Evolutionary conservation across 257 asterid genomes (phyloP), one percentile per base, ranked within the genome.

Genomic region (Solanum ahanhuiri): DNA sequence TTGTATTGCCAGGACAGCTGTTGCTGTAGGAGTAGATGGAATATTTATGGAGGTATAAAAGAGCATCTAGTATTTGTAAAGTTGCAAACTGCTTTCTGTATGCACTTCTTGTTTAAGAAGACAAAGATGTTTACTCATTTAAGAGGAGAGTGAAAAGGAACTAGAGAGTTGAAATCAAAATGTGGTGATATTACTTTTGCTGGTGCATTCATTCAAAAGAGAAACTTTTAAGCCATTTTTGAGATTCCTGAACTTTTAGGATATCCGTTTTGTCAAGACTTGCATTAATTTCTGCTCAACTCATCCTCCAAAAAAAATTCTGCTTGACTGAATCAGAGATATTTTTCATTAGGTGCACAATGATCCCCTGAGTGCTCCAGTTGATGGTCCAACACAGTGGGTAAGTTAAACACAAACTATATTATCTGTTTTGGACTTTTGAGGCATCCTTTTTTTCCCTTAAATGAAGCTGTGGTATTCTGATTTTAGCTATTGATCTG

Each of bases 351-450:
- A 96, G 99, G 98, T 96, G 90, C 99, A 96, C 87, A 94, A 95
- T 90, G 92, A 94, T 88, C 98, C 98, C 7, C 86, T 92, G 90
- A 92, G 89, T 57, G 99, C 99, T 89, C 98, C 98, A 33, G 99
- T 96, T 83, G 99, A 96, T 93, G 99, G 98, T 86, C 98, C 98
- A 88, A 96, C 99, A 86, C 99, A 95, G 87, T 96, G 98, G 98
- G 99, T 96, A 88, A 91, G 93, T 86, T 86, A 83, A 30, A 51
- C 37, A n/a, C 43, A 48, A 81, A 81, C 43, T 25, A 48, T 18
- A 30, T 28, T 2, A 17, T 28, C 3, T 81, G 84, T 81, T 43
- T 12, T 81, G 43, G 84, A 48, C 11, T 48, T 76, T 18, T 37
- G 30, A 22, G 75, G 2, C 11, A 20, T 58, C 83, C 34, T 4